Conservation (phyloP, 2,329 filamentous ascomycete genomes). For the Coleophoma cylindrospora region DNA sequence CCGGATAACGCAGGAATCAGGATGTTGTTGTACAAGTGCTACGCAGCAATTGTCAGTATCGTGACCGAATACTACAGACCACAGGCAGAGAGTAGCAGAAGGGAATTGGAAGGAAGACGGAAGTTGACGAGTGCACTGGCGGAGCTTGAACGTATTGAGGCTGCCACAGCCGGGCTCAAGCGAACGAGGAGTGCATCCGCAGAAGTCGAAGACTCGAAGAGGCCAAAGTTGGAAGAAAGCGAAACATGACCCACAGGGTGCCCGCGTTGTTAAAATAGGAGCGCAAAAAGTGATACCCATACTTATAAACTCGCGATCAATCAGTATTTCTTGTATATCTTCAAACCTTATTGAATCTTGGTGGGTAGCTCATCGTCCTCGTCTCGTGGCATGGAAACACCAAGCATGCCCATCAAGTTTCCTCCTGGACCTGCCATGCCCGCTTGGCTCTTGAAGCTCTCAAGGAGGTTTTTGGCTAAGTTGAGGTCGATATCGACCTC, state of each 20-base stretch:
- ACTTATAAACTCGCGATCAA: slow-evolving; percentile 5
- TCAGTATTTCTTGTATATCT: slow-evolving; percentile 1
- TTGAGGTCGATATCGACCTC: slow-evolving; percentile 80
- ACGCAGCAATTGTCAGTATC: slow-evolving; percentile 46
- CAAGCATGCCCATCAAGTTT: slow-evolving; percentile 84
- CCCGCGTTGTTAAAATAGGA: slow-evolving; percentile 11
- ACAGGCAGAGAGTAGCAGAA: slow-evolving; percentile 37
- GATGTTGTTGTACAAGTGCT: slow-evolving; percentile 52
- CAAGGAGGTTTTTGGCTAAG: slow-evolving; percentile 82
- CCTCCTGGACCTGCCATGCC: slow-evolving; percentile 82
- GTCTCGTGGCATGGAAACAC: slow-evolving; percentile 74
- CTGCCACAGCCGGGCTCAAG: slow-evolving; percentile 13
- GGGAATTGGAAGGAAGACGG: slow-evolving; percentile 48
- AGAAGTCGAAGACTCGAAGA: slow-evolving; percentile 13
- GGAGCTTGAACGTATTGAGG: slow-evolving; percentile 34
- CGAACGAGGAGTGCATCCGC: slow-evolving; percentile 14
- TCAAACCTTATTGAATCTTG: slow-evolving; percentile 3
- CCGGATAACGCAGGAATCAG: slow-evolving; percentile 37
- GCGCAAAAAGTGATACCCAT: slow-evolving; percentile 12
- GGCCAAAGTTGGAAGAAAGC: slow-evolving; percentile 10
- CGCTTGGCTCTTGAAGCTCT: slow-evolving; percentile 87
- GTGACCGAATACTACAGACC: slow-evolving; percentile 52
- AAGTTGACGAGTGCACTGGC: slow-evolving; percentile 42
- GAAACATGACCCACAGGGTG: slow-evolving; percentile 6
- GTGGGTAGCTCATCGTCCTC: slow-evolving; percentile 46